Evolutionary conservation across 1,139 yeast species (phyloP).

Genomic region (Tardiomyces depauwii): DNA sequence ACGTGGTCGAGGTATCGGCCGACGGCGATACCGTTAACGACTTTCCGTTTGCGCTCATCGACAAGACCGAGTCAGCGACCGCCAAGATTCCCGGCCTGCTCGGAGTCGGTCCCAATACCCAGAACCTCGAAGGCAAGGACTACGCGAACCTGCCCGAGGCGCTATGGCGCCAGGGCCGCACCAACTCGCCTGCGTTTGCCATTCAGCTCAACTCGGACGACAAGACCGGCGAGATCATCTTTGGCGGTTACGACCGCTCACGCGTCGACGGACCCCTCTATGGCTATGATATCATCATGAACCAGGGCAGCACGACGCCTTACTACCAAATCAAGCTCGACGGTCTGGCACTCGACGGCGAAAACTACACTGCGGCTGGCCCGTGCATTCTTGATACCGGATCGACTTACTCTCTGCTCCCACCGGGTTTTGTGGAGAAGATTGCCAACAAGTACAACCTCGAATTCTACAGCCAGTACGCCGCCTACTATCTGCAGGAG

Average conservation of each 20-base stretch:
- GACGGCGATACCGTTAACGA: conserved; percentile 31
- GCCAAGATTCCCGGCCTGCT: conserved; percentile 26
- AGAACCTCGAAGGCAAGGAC: conserved; percentile 16
- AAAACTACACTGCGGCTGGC: conserved; percentile 25
- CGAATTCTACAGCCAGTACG: conserved; percentile 16
- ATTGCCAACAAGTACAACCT: conserved; percentile 17
- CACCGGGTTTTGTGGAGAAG: conserved; percentile 20
- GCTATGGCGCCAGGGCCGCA: conserved; percentile 41
- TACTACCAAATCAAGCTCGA: conserved; percentile 16
- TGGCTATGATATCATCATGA: conserved; percentile 13
- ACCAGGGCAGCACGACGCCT: conserved; percentile 2
- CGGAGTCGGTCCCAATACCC: conserved; percentile 21
- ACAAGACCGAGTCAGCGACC: conserved; percentile 13
- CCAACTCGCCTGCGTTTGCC: conserved; percentile 45
- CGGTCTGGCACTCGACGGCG: conserved; percentile 13
- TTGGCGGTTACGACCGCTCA: conserved; percentile 49
- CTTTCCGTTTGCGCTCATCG: conserved; percentile 39
- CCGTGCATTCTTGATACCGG: conserved; percentile 40
- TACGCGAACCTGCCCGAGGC: conserved; percentile 55
- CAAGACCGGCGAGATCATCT: conserved; percentile 36
- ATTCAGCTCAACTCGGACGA: conserved; percentile 26
- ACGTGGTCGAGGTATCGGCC: conserved; percentile 30
- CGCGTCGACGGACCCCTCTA: conserved; percentile 27
- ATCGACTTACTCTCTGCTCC: conserved; percentile 23
- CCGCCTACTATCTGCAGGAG: conserved; percentile 17